Base-by-base conservation (phyloP, 345 rosid species). In the Arabidopsis arenosa region DNA sequence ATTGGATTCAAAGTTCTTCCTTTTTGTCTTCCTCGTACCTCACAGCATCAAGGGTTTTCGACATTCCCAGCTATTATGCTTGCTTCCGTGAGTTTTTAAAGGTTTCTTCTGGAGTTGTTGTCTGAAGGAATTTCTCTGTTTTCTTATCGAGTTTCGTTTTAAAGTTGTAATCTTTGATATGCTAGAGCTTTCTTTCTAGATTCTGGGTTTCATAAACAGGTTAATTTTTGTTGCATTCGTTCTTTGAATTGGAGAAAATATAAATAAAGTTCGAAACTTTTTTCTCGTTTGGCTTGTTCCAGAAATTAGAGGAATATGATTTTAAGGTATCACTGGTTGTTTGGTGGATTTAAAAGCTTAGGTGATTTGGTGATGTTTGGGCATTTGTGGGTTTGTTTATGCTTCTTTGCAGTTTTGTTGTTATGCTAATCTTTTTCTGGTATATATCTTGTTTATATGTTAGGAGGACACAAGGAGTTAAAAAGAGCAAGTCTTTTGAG, bases 11-110 rank as follows among this genome's bases (percentile, higher is more conserved):
- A 73, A 56, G 66, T 67, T 36, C 4, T 48, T 43, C 36, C 18
- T 63, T 58, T 77, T 72, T 13, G 18, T 59, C 69, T 58, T 70
- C 68, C 76, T 63, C 72, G 64, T 76, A 76, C 21, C 70, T 36
- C n/a, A 30, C 45, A 66, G 67, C 63, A 12, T 65, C 73, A 2
- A 36, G n/a, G 51, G 54, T 15, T 72, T 78, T 62, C 64, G 47
- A 66, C 77, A 73, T 73, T 54, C 43, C 41, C 48, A 33, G 57
- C 23, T 66, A 57, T 30, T 76, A 15, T 37, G 56, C 68, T 72
- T 62, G 36, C 66, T 32, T 44, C 52, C 62, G 65, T 78, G 30
- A 67, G 70, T 73, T 45, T 32, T 47, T 17, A 8, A n/a, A 63
- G 64, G 72, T 63, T 6, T 43, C 3, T 37, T 45, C 21, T 47